Evolutionary conservation across 208 protist genomes (phyloP), one percentile per base, ranked within the genome.

Genomic region (Acanthamoeba rhysodes): DNA sequence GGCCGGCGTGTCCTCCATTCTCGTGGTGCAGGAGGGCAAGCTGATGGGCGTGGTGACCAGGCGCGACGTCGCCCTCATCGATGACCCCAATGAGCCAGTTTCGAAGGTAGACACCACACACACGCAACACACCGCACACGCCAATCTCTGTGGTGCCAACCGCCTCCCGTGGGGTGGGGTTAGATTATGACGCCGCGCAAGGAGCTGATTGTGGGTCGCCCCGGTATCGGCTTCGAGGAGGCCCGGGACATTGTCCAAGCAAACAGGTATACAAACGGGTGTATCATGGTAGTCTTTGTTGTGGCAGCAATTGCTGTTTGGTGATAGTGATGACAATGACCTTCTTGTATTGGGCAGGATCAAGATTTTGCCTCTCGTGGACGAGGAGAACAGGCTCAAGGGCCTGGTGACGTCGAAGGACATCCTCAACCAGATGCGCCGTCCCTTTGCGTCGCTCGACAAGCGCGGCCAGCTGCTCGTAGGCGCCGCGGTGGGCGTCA

Each of bases 41-140:
- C 97, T 99, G 14, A 95, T 99, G 29, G 99, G 99, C 82, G 99
- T 99, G 27, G 98, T 99, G 45, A 99, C 99, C 95, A 97, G 97
- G 29, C 99, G 99, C 95, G 99, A 99, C 95, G 98, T 99, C 84
- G 99, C 99, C 97, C 99, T 99, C 96, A 97, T 99, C 45, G 98
- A 98, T 95, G 98, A 99, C 96, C 96, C 97, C 90, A 95, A 85
- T 27, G 97, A 96, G 4, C 96, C 96, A 0, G 97, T 99, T 4
- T 94, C 95, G 29, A 92, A 76, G 22, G 97, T 98, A 68, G 97
- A 98, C 27, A 99, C 99, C 98, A 99, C 97, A 37, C 72, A 85
- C 45, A 85, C 48, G 76, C 88, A 88, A 95, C 90, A 14, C 27
- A n/a, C 62, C 8, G 24, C 27, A 29, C 3, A 68, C 1, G 0